Evolutionary conservation across 257 asterid genomes (phyloP).

Genomic region (Verbascum thapsus): DNA sequence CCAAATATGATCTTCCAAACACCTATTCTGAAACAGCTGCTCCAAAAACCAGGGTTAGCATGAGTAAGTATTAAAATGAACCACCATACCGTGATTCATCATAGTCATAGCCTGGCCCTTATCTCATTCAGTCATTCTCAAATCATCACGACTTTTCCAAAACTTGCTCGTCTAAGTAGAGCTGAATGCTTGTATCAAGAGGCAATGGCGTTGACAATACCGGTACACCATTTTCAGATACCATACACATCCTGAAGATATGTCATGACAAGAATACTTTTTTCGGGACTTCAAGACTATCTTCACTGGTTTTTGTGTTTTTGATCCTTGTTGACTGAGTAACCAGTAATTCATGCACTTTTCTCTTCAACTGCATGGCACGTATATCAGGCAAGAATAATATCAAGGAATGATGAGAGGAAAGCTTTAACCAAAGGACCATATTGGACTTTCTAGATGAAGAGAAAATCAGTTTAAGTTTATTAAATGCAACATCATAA

Average conservation of each 20-base stretch:
- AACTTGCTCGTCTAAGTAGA: not conserved
- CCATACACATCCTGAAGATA: not conserved
- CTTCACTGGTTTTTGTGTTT: slow-evolving; percentile 38
- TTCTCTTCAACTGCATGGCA: slow-evolving; percentile 61
- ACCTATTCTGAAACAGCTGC: not conserved
- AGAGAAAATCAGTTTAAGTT: not conserved
- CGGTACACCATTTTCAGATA: not conserved
- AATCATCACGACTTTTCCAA: not conserved
- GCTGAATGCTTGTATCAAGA: not conserved
- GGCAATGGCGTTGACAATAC: not conserved
- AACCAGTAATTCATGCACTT: slow-evolving; percentile 69
- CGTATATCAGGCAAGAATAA: slow-evolving; percentile 15
- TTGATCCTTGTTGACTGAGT: slow-evolving; percentile 64
- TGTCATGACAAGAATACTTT: slow-evolving; percentile 16
- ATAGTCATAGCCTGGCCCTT: not conserved
- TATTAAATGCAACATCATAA: not conserved
- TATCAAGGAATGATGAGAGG: slow-evolving; percentile 8
- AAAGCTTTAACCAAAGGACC: not conserved
- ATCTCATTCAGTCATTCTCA: not conserved
- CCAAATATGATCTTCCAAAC: not conserved
- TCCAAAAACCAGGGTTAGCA: not conserved
- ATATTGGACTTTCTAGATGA: not conserved
- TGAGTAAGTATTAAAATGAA: not conserved
- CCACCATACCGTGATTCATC: not conserved
- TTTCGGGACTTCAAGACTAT: slow-evolving; percentile 33